Evolutionary conservation across 768 basidiomycete species (phyloP).

Genomic region (Auricularia cornea): DNA sequence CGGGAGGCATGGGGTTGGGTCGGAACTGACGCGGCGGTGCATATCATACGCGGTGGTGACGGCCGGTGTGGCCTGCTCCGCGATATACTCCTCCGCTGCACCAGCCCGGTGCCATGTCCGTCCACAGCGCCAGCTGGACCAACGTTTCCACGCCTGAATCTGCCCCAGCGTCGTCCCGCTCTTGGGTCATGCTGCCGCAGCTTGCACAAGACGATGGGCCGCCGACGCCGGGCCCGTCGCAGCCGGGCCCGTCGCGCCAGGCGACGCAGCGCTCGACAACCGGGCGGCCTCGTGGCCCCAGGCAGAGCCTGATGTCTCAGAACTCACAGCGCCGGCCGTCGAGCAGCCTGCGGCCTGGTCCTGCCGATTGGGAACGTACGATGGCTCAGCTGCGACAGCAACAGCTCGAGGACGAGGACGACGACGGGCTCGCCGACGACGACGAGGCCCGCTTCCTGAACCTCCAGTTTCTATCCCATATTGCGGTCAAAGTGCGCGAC

Average conservation of each 20-base stretch:
- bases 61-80: background rate
- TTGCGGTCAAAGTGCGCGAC: conserved; percentile 83
- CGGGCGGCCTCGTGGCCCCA: background rate
- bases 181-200: background rate
- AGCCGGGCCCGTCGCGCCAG: background rate
- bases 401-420: conserved; percentile 38
- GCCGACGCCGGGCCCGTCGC: background rate
- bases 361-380: conserved; percentile 17
- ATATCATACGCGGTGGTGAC: background rate
- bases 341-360: background rate
- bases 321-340: background rate
- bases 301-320: background rate
- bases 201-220: background rate
- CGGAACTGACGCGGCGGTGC: too few species aligned
- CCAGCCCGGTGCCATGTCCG: background rate
- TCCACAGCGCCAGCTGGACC: background rate
- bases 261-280: background rate
- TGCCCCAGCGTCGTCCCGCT: background rate
- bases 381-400: conserved; percentile 27
- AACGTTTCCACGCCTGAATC: background rate
- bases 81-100: background rate
- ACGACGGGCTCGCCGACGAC: conserved; percentile 59
- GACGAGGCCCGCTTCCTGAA: conserved; percentile 77
- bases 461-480: conserved; percentile 76
- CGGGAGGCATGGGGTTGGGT: too few species aligned